phyloP scores from a whole-genome alignment of 1,284 basidiomycete species.

The Trametes sp. region DNA sequence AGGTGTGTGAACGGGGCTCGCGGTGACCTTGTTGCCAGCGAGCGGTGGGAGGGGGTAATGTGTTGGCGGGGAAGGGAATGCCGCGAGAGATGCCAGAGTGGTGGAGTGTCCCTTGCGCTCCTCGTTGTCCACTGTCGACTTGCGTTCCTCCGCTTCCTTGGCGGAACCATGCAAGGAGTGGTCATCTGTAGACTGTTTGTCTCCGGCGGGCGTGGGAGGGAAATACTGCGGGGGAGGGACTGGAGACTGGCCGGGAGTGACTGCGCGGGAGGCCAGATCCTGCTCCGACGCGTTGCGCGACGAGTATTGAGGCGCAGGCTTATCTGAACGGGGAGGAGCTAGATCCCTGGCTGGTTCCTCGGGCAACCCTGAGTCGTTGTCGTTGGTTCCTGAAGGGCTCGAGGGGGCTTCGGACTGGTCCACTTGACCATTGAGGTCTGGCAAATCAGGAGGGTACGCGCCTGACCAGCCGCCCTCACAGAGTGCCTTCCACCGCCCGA shows the following conservation, averaged over 20 bases:
- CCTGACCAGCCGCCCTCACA: conserved; percentile 80
- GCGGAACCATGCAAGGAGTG: conserved; percentile 1
- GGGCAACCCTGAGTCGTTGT: conserved; percentile 7
- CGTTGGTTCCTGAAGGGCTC: conserved; percentile 13
- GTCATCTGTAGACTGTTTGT: conserved; percentile 8
- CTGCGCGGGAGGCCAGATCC: conserved; percentile 30
- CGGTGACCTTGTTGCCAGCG: conserved; percentile 22
- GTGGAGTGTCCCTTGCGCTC: conserved; percentile 19
- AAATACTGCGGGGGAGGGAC: conserved; percentile 33
- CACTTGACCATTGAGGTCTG: conserved; percentile 45
- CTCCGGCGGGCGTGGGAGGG: conserved; percentile 16
- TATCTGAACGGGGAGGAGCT: conserved; percentile 17
- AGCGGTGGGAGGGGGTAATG: conserved; percentile 70
- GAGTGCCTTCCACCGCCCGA: conserved; percentile 74
- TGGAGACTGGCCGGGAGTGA: conserved; percentile 34
- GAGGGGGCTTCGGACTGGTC: conserved; percentile 12
- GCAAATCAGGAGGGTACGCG: conserved; percentile 59
- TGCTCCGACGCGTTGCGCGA: conserved; percentile 35
- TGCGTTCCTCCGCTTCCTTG: conserved; percentile 5
- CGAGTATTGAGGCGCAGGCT: conserved; percentile 36
- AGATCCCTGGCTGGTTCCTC: conserved; percentile 15
- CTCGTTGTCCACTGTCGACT: background rate
- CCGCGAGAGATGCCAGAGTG: conserved; percentile 66
- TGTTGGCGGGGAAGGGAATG: conserved; percentile 74
- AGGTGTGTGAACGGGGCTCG: conserved; percentile 10